Base-by-base conservation (phyloP, 2,329 filamentous ascomycete genomes). In the Capronia americana region DNA sequence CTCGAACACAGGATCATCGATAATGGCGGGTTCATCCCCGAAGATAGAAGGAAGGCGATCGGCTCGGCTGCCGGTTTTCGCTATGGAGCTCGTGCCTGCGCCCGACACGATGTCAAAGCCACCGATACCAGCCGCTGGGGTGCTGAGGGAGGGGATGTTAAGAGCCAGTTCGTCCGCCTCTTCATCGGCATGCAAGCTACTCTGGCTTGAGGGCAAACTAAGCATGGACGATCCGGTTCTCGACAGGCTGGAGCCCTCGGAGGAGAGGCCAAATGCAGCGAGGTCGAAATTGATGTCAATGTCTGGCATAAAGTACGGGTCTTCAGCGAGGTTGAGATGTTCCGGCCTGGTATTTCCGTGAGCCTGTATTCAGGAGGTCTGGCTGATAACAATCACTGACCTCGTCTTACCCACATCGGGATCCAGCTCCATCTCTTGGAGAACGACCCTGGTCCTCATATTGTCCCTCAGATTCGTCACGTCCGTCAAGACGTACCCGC, bases 401-500 rank as follows among this genome's bases (percentile, higher is more conserved):
- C 86, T 90, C 65, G 87, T 83, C 75, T 89, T 92, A 60, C 88
- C 90, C 57, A 89, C 90, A 64, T 88, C 84, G 1, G 86, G 85
- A 77, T 96, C 92, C 28, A 92, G 82, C 23, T 86, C 87, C 64
- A 85, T 85, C 20, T 82, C 81, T 44, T 83, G 80, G 60, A 89
- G 77, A 7, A 84, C 79, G 58, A 84, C 87, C 69, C 91, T 82
- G 75, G 93, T 81, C 70, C 86, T 85, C 85, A 98, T 92, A 71
- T 87, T 87, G 67, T 88, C 86, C 72, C 92, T 89, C 44, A 91
- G 88, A 71, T 86, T 88, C 77, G 93, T 89, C 2, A 89, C 88
- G 74, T 98, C 95, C 2, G 86, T 84, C 55, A 97, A 87, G 26
- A 97, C 87, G 76, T 97, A 99, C 44, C 85, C 85, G 73, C 91